Base-by-base conservation (phyloP, 1,284 basidiomycete species). In the Cryptococcus sp. region DNA sequence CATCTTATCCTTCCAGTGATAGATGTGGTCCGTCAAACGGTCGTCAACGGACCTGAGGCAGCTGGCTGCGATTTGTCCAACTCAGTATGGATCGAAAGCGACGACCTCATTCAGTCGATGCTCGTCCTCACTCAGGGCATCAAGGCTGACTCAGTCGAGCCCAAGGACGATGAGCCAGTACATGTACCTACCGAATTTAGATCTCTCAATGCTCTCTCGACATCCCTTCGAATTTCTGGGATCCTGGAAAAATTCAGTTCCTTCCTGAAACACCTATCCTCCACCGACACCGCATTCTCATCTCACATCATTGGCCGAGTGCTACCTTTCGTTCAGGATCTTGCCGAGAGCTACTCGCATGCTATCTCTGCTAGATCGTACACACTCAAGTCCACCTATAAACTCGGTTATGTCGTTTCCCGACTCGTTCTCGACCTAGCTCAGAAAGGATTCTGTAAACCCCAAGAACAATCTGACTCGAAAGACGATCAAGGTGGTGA, bases 391-490 rank as follows among this genome's bases (percentile, higher is more conserved):
- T 77, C 87, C 7, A 72, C 91, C 11, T 87, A 93, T 80, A 97
- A 96, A 74, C 79, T 98, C 54, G 80, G 83, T 60, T 87, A 85
- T 63, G 81, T 94, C 36, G 74, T 93, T 32, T 86, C 84, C 61
- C 83, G 85, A 24, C 78, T 91, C 28, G 78, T 92, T 61, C 80
- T 82, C 21, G 85, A 85, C 14, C 76, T 98, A 10, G 85, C 87
- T 1, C 82, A 81, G 46, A 83, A 93, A 67, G 96, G 96, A 4
- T 98, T 98, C 78, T 99, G 92, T 76, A 85, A 85, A 62, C 91
- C 93, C 2, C 81, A 82, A 9, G 89, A 93, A 43, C 82, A 80
- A 21, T 78, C 77, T 0, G 79, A 76, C 3, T 79, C 79, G 24
- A 64, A 70, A 46, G 62, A 66, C 40, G 64, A 64, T 28, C 80